A percentile compares a stretch with the other conserved stretches of the same genome.
Evolutionary conservation across 352 stramenopile genomes (phyloP).

Genomic region (Peronospora belbahrii): DNA sequence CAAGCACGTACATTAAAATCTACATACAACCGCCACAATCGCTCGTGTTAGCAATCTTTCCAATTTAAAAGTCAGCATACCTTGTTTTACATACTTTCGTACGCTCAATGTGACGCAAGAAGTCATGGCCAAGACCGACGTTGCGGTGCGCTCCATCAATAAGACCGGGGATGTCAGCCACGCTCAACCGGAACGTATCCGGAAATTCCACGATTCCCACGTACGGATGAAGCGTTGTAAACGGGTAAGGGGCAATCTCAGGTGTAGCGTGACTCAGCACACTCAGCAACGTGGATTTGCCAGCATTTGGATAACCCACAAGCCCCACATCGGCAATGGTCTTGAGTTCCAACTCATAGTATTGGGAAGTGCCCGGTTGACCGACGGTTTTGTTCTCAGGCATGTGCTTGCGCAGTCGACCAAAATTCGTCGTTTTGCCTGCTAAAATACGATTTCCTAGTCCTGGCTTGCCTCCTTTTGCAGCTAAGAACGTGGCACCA

Average conservation of each 20-base stretch:
- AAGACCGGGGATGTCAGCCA: conserved; percentile 84
- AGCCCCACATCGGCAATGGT: conserved; percentile 97
- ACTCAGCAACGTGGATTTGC: conserved; percentile 94
- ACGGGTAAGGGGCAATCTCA: conserved; percentile 95
- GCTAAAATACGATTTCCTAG: conserved; percentile 82
- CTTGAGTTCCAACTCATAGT: conserved; percentile 97
- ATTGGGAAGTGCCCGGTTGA: conserved; percentile 88
- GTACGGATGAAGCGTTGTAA: conserved; percentile 95
- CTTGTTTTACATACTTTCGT: conserved; percentile 85
- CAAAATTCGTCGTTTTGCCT: conserved; percentile 76
- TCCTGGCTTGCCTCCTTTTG: conserved; percentile 73
- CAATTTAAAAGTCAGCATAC: not conserved
- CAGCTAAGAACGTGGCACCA: conserved; percentile 63
- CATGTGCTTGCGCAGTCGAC: conserved; percentile 79
- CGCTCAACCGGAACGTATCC: conserved; percentile 89
- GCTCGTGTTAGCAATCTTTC: not conserved
- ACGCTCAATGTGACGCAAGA: conserved; percentile 97
- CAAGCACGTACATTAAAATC: conserved; percentile 84
- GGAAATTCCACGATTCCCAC: conserved; percentile 93
- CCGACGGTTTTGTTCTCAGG: conserved; percentile 74
- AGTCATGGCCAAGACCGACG: conserved; percentile 96
- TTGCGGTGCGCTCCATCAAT: conserved; percentile 91
- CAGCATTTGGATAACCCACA: conserved; percentile 98
- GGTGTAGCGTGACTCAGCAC: conserved; percentile 89
- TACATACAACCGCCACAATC: conserved; percentile 14